Conservation (phyloP, 306 rosid genomes). For the Casuarina cunninghamiana region DNA sequence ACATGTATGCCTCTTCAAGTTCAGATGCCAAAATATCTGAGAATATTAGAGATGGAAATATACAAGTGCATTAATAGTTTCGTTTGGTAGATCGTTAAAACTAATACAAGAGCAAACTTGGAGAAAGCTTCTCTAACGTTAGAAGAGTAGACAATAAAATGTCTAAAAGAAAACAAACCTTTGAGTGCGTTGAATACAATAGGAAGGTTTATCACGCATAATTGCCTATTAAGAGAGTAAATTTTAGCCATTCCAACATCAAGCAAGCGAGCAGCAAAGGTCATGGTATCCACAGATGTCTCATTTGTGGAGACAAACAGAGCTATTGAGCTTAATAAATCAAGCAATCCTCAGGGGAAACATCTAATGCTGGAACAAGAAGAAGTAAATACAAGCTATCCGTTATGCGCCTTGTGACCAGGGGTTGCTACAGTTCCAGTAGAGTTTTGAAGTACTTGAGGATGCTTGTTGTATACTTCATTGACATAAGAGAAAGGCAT, state of each 20-base stretch:
- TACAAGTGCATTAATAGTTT: neutral
- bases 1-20: conserved; percentile 75
- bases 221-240: conserved; percentile 56
- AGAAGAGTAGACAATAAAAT: neutral
- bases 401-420: too few relatives aligned
- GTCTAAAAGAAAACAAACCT: conserved; percentile 40
- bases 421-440: too few relatives aligned
- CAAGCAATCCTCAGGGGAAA: too few relatives aligned
- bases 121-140: too few relatives aligned
- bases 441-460: too few relatives aligned
- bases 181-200: conserved; percentile 63
- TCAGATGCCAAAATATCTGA: conserved; percentile 26
- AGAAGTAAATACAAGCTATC: too few relatives aligned
- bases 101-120: too few relatives aligned
- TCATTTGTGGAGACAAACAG: too few relatives aligned
- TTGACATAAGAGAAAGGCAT: too few relatives aligned
- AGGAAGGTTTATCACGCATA: conserved; percentile 73
- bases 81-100: neutral
- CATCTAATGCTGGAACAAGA: too few relatives aligned
- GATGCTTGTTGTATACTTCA: too few relatives aligned
- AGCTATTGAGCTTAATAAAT: too few relatives aligned
- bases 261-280: conserved; percentile 69
- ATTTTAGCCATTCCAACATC: conserved; percentile 70
- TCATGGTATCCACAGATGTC: conserved; percentile 63
- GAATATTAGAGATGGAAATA: neutral